phyloP scores from a whole-genome alignment of 2,329 filamentous ascomycete genomes.

The Penicillium sp. region DNA sequence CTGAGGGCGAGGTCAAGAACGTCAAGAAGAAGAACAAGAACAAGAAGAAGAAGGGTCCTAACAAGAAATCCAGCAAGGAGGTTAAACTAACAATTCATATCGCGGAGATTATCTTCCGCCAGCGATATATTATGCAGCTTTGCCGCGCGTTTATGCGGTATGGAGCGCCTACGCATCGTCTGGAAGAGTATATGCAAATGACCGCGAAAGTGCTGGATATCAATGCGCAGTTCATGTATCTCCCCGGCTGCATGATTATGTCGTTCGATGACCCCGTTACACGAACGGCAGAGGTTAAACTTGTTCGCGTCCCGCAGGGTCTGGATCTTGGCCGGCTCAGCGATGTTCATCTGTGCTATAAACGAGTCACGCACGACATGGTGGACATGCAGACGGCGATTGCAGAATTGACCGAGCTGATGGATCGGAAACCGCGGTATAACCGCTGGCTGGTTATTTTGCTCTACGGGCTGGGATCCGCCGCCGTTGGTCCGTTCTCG shows the following conservation, averaged over 20 bases:
- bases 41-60: constrained; percentile 11
- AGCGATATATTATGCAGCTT: constrained; percentile 81
- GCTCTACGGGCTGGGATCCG: constrained; percentile 75
- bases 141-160: constrained; percentile 87
- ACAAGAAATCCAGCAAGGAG: constrained; percentile 3
- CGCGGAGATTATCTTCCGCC: constrained; percentile 74
- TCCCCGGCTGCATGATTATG: constrained; percentile 55
- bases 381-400: constrained; percentile 49
- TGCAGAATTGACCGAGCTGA: constrained; percentile 55
- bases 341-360: constrained; percentile 51
- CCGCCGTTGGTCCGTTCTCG: constrained; percentile 75
- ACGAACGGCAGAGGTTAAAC: constrained; percentile 50
- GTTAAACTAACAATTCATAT: constrained; percentile 57
- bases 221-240: constrained; percentile 84
- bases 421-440: constrained; percentile 60
- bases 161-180: constrained; percentile 85
- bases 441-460: constrained; percentile 60
- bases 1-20: background rate
- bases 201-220: constrained; percentile 83
- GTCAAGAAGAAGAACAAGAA: constrained; percentile 8
- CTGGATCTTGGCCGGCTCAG: constrained; percentile 48
- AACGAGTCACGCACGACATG: constrained; percentile 50
- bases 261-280: constrained; percentile 68
- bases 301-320: constrained; percentile 45
- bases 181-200: constrained; percentile 89